Evolutionary conservation across 164 flowering plant species (phyloP).

Genomic region (Liriodendron chinense): DNA sequence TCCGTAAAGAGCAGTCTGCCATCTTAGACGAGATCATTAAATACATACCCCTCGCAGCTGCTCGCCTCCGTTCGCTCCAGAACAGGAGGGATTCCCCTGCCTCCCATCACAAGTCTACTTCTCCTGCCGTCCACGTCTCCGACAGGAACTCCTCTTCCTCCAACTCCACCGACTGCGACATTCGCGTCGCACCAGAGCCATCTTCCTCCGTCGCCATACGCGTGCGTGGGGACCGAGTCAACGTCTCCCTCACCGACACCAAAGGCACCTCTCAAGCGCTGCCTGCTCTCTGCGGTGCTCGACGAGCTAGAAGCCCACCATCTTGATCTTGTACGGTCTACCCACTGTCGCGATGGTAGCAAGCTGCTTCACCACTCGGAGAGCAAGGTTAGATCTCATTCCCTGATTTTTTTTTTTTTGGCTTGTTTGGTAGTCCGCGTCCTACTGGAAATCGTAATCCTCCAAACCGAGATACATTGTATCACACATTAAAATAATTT

Average conservation of each 20-base stretch:
- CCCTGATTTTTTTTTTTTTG: not conserved
- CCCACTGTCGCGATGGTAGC: conserved; percentile 26
- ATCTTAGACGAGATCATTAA: conserved; percentile 38
- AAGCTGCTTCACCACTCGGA: conserved; percentile 31
- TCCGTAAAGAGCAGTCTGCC: conserved; percentile 32
- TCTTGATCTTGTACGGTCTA: conserved; percentile 23
- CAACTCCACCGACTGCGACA: conserved; percentile 15
- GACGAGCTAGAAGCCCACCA: conserved; percentile 25
- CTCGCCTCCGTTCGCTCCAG: conserved; percentile 31
- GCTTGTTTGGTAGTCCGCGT: not conserved
- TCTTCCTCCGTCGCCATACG: conserved; percentile 21
- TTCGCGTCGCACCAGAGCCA: conserved; percentile 21
- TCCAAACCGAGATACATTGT: not conserved
- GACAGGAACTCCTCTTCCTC: not conserved
- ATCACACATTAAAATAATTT: not conserved
- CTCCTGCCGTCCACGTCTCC: not conserved
- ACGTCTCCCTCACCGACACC: conserved; percentile 19
- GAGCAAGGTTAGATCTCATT: conserved; percentile 16
- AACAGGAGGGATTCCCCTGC: not conserved
- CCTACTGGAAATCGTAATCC: not conserved
- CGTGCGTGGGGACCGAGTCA: conserved; percentile 25
- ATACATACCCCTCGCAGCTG: conserved; percentile 29
- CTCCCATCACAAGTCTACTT: not conserved
- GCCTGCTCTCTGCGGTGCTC: conserved; percentile 17
- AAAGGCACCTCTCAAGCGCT: conserved; percentile 15